Conservation (phyloP, 805 yeast species). For the Starmerella tilneyi region DNA sequence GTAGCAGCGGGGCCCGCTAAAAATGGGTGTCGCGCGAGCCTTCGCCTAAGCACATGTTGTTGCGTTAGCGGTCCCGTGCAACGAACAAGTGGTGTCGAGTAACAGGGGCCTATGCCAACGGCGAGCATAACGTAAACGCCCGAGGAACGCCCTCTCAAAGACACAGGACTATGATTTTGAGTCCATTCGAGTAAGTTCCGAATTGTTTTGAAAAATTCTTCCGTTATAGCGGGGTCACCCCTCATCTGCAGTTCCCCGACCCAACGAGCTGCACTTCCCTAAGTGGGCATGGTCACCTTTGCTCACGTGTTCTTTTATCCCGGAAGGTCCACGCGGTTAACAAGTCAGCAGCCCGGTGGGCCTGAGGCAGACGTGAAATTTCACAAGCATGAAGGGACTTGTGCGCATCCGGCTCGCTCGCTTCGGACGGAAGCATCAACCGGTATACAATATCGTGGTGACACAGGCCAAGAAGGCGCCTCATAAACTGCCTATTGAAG, state of each 20-base stretch:
- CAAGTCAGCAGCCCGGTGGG: too few relatives aligned
- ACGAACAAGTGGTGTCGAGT: too few relatives aligned
- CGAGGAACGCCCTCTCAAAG: background rate
- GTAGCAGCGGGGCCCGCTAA: conserved; percentile 6
- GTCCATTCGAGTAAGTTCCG: background rate
- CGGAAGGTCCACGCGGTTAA: background rate
- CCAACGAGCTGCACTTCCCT: too few relatives aligned
- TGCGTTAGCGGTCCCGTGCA: too few relatives aligned
- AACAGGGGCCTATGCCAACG: too few relatives aligned
- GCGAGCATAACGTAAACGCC: background rate
- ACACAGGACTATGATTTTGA: too few relatives aligned
- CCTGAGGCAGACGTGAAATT: conserved; percentile 1
- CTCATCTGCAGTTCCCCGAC: background rate
- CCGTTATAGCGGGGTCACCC: conserved; percentile 1
- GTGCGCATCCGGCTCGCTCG: conserved; percentile 85
- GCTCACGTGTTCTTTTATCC: background rate
- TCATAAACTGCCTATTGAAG: conserved; percentile 84
- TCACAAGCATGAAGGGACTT: conserved; percentile 47
- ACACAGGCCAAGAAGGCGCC: conserved; percentile 60
- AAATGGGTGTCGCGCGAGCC: background rate
- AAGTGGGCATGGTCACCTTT: too few relatives aligned
- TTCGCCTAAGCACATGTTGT: background rate
- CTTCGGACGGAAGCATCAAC: conserved; percentile 81
- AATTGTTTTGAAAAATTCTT: background rate
- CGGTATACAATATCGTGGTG: conserved; percentile 86